Conservation (phyloP, 2,329 filamentous ascomycete genomes). For the Microdochium trichocladiopsis region DNA sequence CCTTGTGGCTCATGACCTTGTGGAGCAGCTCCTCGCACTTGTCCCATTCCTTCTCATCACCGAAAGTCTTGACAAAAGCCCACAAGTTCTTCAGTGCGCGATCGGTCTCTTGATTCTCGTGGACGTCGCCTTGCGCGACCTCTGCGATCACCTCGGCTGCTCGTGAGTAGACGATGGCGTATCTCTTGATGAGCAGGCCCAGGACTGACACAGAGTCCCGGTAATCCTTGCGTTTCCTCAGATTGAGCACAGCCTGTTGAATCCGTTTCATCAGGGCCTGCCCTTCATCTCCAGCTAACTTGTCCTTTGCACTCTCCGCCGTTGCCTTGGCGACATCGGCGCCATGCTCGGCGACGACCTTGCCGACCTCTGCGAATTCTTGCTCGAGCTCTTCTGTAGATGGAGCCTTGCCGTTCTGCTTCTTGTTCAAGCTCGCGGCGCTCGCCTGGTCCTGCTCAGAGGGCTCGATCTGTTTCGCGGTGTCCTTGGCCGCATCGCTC, state of each 20-base stretch:
- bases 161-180: conserved; percentile 70
- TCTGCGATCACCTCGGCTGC: conserved; percentile 61
- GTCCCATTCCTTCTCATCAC: conserved; percentile 69
- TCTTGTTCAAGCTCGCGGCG: conserved; percentile 30
- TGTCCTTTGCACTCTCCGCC: conserved; percentile 64
- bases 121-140: conserved; percentile 61
- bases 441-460: conserved; percentile 51
- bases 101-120: conserved; percentile 68
- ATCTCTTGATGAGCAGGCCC: conserved; percentile 67
- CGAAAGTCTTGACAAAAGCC: conserved; percentile 73
- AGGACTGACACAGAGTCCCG: conserved; percentile 78
- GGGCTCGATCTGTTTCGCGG: conserved; percentile 67
- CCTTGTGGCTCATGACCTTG: conserved; percentile 64
- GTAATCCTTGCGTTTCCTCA: conserved; percentile 75
- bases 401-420: conserved; percentile 25
- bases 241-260: conserved; percentile 66
- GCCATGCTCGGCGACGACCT: conserved; percentile 39
- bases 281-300: conserved; percentile 65
- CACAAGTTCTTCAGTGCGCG: conserved; percentile 74
- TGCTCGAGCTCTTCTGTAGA: conserved; percentile 58
- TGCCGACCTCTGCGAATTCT: conserved; percentile 47
- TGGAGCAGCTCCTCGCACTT: conserved; percentile 62
- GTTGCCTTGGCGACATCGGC: conserved; percentile 31
- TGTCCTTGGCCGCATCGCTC: conserved; percentile 67
- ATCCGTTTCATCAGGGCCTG: conserved; percentile 68